Percentiles rank a stretch among this genome's conserved stretches.
These are phyloP conservation scores for Asterionellopsis glacialis DNA, from an alignment of 108 stramenopile genomes.

Conservation along the genomic window DNA sequence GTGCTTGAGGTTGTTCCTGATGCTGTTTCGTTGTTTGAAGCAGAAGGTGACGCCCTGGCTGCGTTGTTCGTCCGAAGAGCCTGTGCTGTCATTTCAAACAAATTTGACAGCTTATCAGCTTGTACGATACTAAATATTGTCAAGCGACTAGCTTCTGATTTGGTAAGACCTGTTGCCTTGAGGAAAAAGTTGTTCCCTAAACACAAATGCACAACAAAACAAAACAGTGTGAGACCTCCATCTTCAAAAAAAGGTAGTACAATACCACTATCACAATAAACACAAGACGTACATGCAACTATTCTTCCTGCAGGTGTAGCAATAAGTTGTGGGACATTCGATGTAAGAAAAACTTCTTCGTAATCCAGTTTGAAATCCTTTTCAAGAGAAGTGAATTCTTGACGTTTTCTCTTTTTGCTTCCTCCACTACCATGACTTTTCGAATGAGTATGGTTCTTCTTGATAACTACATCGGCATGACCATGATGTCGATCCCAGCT, in stretches of 20 bases:
- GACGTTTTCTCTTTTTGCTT: conserved; percentile 42
- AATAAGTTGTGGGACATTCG: conserved; percentile 78
- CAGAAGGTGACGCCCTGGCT: background rate
- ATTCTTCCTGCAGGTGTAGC: conserved; percentile 72
- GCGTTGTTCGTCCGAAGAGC: conserved; percentile 28
- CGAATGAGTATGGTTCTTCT: background rate
- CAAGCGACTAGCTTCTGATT: conserved; percentile 45
- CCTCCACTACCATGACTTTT: conserved; percentile 6
- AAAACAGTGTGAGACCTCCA: background rate
- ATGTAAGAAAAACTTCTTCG: conserved; percentile 68
- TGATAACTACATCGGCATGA: conserved; percentile 5
- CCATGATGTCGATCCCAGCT: conserved; percentile 17
- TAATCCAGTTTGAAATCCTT: conserved; percentile 61
- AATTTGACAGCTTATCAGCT: conserved; percentile 59
- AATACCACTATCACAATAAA: background rate
- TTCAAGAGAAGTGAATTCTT: conserved; percentile 27
- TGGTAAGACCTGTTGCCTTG: conserved; percentile 47
- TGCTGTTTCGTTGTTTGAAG: background rate
- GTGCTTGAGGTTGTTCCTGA: background rate
- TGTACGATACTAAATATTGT: conserved; percentile 80
- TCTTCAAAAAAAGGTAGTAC: background rate
- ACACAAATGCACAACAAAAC: background rate
- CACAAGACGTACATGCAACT: conserved; percentile 43
- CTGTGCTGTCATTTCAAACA: conserved; percentile 70
- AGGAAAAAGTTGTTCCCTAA: conserved; percentile 76